A percentile compares a stretch with the other conserved stretches of the same genome.
phyloP scores from a whole-genome alignment of 164 flowering plant species.

The Aristolochia fimbriata region DNA sequence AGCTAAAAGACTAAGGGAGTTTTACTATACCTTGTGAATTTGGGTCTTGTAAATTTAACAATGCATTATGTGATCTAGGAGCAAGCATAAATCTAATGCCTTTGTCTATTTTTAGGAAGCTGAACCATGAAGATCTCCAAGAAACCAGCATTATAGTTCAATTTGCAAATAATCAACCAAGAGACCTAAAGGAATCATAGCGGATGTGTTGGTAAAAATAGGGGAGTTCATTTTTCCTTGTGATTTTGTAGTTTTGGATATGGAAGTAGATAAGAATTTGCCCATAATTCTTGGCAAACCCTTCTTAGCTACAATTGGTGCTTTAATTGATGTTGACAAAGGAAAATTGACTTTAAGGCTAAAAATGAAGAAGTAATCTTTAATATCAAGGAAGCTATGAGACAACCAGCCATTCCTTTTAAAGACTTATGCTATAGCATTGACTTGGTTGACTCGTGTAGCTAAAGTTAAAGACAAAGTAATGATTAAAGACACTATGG shows the following conservation, averaged over 20 bases:
- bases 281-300: too few species aligned
- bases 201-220: too few species aligned
- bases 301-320: neutral
- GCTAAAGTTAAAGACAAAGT: too few species aligned
- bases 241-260: too few species aligned
- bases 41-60: neutral
- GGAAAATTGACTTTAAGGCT: neutral
- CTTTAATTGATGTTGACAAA: neutral
- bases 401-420: too few species aligned
- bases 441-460: too few species aligned
- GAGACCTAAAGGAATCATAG: neutral
- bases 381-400: neutral
- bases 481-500: too few species aligned
- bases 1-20: neutral
- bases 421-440: too few species aligned
- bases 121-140: neutral
- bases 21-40: constrained; percentile 3
- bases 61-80: constrained; percentile 1
- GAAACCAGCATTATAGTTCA: neutral
- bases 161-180: neutral
- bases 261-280: too few species aligned
- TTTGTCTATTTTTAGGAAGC: neutral
- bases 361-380: neutral
- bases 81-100: constrained; percentile 1
- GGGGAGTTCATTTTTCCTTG: too few species aligned